Evolutionary conservation across 305 asterid species (phyloP).

Genomic region (Fraxinus sp.): DNA sequence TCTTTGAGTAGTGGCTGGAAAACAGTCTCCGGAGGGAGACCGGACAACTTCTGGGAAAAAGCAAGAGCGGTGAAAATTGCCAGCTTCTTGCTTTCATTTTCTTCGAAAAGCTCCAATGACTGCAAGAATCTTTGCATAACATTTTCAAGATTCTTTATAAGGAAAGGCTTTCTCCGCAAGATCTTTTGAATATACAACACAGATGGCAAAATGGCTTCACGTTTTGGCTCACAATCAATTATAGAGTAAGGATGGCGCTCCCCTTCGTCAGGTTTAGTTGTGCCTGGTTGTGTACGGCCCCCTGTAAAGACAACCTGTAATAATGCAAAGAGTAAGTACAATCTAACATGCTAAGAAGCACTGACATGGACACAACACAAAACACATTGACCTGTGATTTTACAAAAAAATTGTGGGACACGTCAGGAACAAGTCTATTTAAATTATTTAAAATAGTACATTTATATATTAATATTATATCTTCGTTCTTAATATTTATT

Average conservation of each 20-base stretch:
- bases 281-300: slow-evolving; percentile 98
- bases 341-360: neutral
- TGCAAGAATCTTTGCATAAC: slow-evolving; percentile 93
- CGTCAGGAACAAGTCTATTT: neutral
- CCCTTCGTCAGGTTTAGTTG: slow-evolving; percentile 96
- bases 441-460: neutral
- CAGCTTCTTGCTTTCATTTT: slow-evolving; percentile 94
- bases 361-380: neutral
- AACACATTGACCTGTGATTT: neutral
- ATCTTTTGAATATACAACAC: slow-evolving; percentile 88
- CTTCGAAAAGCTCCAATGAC: slow-evolving; percentile 90
- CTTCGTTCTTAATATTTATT: neutral
- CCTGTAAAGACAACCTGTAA: slow-evolving; percentile 89
- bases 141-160: slow-evolving; percentile 97
- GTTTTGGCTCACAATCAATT: slow-evolving; percentile 76
- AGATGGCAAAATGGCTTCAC: slow-evolving; percentile 85
- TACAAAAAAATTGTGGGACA: neutral
- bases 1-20: slow-evolving; percentile 97
- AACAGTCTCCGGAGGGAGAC: slow-evolving; percentile 97
- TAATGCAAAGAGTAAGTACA: slow-evolving; percentile 17
- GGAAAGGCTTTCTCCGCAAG: slow-evolving; percentile 84
- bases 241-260: slow-evolving; percentile 92
- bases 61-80: slow-evolving; percentile 99
- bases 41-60: slow-evolving; percentile 94
- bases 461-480: neutral